Evolutionary conservation across 2,329 filamentous ascomycete species (phyloP), one percentile per base, ranked within the genome.

Genomic region (Aspergillus puulaauensis): DNA sequence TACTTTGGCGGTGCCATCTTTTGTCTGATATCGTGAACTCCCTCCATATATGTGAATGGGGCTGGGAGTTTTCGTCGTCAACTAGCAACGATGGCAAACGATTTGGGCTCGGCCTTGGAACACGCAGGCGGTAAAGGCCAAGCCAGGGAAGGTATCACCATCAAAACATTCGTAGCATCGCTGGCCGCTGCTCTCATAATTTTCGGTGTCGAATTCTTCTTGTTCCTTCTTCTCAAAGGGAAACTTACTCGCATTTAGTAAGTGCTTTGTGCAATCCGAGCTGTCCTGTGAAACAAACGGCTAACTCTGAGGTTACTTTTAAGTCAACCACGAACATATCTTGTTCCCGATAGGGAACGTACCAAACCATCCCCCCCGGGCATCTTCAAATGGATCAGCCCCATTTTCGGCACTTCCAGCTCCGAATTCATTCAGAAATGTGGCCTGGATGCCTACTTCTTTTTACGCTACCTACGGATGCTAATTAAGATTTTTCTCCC

Each of bases 371-470:
- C 91, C 2, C 89, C 90, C 0, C 76, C 65, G 70, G 83, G 74
- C 71, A 79, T 82, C 24, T 78, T 80, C 57, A 74, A 71, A 66
- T 86, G 83, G 83, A 73, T 84, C 49, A 69, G 71, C 14, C 81
- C 83, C 3, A 80, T 79, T 63, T 96, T 81, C 81, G 90, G 77
- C 73, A 87, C 78, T 77, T 90, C 77, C 73, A 86, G 80, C 83
- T 90, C 90, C 12, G 91, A 96, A 66, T 86, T 99, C 65, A 96
- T 99, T 67, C 89, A 93, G 53, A 96, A 97, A 75, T 97, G 93
- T 66, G 95, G 95, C 17, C 84, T 99, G 9, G 95, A 99, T 72
- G 92, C 93, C 68, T 99, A 96, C 77, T 96, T 98, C 79, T 99
- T 99, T 74, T 82, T 99, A 1, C 90, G 96, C 61, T 99, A 96